Conservation (phyloP, 495 filamentous ascomycete genomes). For the Pseudotulostoma volvatum region DNA sequence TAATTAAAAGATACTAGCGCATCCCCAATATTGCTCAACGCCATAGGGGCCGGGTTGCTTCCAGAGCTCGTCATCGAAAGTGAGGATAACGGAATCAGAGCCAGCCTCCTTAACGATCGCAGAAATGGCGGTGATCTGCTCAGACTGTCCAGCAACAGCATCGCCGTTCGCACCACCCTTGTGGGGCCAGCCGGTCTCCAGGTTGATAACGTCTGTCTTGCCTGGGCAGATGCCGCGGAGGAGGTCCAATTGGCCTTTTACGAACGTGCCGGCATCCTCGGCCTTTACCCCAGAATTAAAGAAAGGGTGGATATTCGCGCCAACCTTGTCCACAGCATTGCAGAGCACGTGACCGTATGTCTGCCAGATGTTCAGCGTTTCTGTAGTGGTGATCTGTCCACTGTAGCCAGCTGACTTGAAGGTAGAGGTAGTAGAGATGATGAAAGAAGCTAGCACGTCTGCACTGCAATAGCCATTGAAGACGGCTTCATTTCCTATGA, state of each 20-base stretch:
- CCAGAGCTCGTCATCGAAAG: constrained; percentile 65
- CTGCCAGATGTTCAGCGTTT: constrained; percentile 58
- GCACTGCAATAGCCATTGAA: constrained; percentile 50
- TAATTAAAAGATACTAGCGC: constrained; percentile 35
- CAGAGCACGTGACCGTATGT: constrained; percentile 45
- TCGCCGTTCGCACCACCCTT: constrained; percentile 48
- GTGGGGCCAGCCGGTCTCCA: constrained; percentile 87
- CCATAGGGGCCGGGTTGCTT: constrained; percentile 51
- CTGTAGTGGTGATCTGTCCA: constrained; percentile 68
- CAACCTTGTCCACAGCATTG: constrained; percentile 55
- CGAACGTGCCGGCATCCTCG: constrained; percentile 54
- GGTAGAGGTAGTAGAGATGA: constrained; percentile 34
- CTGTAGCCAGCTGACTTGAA: constrained; percentile 48
- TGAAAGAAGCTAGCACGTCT: constrained; percentile 47
- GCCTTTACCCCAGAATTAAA: constrained; percentile 59
- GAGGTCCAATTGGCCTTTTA: constrained; percentile 44
- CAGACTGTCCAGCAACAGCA: constrained; percentile 44
- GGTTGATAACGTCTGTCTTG: constrained; percentile 46
- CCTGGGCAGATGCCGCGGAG: constrained; percentile 48
- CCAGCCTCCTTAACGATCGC: constrained; percentile 42
- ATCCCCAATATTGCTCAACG: constrained; percentile 74
- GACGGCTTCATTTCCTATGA: constrained; percentile 82
- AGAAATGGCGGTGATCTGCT: constrained; percentile 60
- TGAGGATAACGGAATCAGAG: constrained; percentile 56
- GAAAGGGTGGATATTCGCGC: constrained; percentile 82